Conservation (phyloP, 176 grass and related monocot species). For the Carex parvula region DNA sequence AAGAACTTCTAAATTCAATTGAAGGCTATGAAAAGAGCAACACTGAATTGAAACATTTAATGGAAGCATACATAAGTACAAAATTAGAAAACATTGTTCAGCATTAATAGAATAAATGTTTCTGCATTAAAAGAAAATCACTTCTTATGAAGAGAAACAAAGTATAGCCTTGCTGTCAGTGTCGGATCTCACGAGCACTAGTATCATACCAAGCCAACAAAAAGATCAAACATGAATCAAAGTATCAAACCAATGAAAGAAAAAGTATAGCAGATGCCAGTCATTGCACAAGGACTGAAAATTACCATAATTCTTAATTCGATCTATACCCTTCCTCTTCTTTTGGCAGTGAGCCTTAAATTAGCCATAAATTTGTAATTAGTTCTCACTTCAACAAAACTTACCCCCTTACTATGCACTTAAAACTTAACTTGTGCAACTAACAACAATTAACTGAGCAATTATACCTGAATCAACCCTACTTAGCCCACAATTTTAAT, state of each 20-base stretch:
- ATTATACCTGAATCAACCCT: neutral
- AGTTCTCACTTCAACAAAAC: neutral
- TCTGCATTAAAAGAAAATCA: neutral
- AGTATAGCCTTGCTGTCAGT: neutral
- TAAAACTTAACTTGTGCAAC: neutral
- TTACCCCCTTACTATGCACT: neutral
- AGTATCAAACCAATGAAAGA: neutral
- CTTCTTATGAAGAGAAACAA: neutral
- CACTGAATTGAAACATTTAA: conserved; percentile 3
- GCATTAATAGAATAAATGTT: neutral
- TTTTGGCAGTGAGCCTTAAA: neutral
- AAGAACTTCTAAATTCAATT: conserved; percentile 12
- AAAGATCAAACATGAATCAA: neutral
- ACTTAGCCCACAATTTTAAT: neutral
- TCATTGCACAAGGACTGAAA: neutral
- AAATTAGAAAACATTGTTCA: neutral
- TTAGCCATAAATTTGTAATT: neutral
- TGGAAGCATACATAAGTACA: neutral
- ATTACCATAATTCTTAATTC: neutral
- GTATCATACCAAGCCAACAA: neutral
- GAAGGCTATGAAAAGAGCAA: conserved; percentile 4
- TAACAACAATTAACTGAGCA: neutral
- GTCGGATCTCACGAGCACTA: neutral
- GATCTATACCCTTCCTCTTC: neutral
- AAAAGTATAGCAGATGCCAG: neutral